Conservation (phyloP, 2,329 filamentous ascomycete genomes). For the Sporothrix brasiliensis region DNA sequence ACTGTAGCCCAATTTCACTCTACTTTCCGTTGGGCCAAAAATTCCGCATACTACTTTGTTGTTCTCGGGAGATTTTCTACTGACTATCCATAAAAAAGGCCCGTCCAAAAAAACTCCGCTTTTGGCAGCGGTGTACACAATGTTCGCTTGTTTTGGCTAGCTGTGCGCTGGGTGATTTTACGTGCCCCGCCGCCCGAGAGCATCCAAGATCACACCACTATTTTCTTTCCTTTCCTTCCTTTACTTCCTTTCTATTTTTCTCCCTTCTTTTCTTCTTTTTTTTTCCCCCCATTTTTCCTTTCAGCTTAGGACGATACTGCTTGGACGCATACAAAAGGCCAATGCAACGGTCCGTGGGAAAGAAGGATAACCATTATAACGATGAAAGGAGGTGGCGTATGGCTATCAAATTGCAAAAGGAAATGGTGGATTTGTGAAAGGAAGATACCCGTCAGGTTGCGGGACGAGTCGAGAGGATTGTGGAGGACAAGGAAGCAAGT, state of each 20-base stretch:
- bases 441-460: constrained; percentile 22
- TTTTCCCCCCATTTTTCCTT: neutral
- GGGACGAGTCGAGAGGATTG: constrained; percentile 20
- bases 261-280: neutral
- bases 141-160: constrained; percentile 17
- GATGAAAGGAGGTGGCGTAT: neutral
- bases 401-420: neutral
- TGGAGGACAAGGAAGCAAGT: neutral
- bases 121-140: neutral
- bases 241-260: no score
- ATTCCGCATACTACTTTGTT: no score
- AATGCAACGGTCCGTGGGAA: constrained; percentile 13
- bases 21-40: no score
- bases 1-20: no score
- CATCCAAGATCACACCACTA: constrained; percentile 8
- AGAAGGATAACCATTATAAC: neutral
- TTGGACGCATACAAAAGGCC: neutral
- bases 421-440: neutral
- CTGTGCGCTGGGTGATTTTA: neutral
- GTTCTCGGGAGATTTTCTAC: no score
- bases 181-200: neutral
- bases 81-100: neutral
- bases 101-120: neutral
- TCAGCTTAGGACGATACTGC: neutral
- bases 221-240: neutral